phyloP scores from a whole-genome alignment of 2,329 filamentous ascomycete genomes.

The Talaromyces sp. region DNA sequence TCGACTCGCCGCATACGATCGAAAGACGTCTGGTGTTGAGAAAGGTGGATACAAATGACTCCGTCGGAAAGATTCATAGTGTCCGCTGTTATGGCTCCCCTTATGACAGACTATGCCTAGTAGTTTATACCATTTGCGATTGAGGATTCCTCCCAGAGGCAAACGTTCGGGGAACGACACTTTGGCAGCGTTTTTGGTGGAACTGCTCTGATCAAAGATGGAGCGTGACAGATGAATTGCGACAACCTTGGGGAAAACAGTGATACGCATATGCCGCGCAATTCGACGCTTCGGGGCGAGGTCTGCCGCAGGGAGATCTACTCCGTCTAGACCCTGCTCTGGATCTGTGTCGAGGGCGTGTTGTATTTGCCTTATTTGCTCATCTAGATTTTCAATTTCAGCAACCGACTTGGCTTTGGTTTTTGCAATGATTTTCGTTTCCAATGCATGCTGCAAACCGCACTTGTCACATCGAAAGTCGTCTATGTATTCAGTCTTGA shows the following conservation, averaged over 20 bases:
- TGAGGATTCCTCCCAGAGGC: conserved; percentile 72
- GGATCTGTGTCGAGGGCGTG: conserved; percentile 74
- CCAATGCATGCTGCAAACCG: conserved; percentile 73
- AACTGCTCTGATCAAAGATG: conserved; percentile 77
- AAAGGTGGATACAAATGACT: conserved; percentile 77
- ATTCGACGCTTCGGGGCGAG: conserved; percentile 79
- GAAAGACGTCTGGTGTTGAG: conserved; percentile 76
- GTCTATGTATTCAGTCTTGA: conserved; percentile 94
- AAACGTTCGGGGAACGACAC: conserved; percentile 88
- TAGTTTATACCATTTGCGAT: conserved; percentile 76
- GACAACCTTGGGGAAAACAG: conserved; percentile 81
- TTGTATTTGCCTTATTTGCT: conserved; percentile 64
- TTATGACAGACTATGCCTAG: conserved; percentile 89
- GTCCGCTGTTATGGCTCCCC: conserved; percentile 90
- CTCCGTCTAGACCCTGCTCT: conserved; percentile 68
- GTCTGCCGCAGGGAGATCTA: conserved; percentile 70
- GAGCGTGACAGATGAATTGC: conserved; percentile 90
- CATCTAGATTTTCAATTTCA: conserved; percentile 52
- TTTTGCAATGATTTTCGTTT: conserved; percentile 60
- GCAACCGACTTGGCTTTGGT: conserved; percentile 52
- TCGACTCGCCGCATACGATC: conserved; percentile 65
- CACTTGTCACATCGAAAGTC: conserved; percentile 96
- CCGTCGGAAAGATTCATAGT: conserved; percentile 93
- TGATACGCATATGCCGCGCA: conserved; percentile 81
- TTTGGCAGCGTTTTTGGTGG: conserved; percentile 91